phyloP scores from a whole-genome alignment of 164 flowering plant species.

The Taxillus chinensis region DNA sequence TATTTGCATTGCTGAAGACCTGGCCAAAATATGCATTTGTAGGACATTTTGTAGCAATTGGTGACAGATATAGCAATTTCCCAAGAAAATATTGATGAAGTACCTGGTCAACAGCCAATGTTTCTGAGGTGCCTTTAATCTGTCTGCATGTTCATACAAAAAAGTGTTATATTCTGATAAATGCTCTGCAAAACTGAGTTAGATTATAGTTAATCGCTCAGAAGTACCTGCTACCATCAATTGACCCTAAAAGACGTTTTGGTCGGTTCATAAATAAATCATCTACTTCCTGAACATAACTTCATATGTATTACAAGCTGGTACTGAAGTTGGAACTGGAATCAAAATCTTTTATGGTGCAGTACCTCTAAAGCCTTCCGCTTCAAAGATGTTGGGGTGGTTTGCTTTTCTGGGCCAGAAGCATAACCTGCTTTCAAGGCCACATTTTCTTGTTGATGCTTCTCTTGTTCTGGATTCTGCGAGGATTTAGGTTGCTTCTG shows the following conservation, averaged over 20 bases:
- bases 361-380: constrained; percentile 56
- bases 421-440: constrained; percentile 15
- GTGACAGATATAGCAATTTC: neutral
- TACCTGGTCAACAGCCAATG: constrained; percentile 28
- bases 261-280: constrained; percentile 26
- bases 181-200: neutral
- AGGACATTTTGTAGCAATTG: neutral
- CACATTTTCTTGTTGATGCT: constrained; percentile 6
- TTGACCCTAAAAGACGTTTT: constrained; percentile 39
- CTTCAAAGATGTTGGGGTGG: constrained; percentile 34
- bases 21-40: constrained; percentile 8
- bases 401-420: constrained; percentile 21
- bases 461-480: constrained; percentile 13
- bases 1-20: constrained; percentile 22
- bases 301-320: neutral
- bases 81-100: neutral
- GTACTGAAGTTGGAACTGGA: neutral
- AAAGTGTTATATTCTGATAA: constrained; percentile 2
- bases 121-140: constrained; percentile 13
- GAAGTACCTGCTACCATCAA: constrained; percentile 44
- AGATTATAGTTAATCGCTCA: neutral
- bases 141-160: constrained; percentile 28
- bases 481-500: constrained; percentile 19
- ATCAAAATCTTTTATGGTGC: neutral
- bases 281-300: constrained; percentile 31